Conservation (phyloP, 176 grass and related monocot species). For the Alloteropsis semialata region DNA sequence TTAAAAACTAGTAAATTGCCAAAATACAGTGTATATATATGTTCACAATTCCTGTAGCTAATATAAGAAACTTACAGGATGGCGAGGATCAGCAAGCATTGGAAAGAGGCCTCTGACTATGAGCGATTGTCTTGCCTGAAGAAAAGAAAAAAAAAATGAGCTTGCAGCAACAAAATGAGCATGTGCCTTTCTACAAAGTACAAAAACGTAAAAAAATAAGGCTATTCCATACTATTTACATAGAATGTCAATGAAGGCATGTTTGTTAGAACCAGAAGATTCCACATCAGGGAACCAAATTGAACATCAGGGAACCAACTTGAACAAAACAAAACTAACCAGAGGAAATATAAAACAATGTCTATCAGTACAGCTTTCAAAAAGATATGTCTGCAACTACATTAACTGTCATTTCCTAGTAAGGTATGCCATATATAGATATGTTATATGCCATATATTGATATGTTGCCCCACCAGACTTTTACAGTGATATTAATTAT, state of each 20-base stretch:
- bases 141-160: slow-evolving; percentile 22
- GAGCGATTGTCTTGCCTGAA: slow-evolving; percentile 96
- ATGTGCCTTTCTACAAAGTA: neutral
- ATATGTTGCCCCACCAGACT: neutral
- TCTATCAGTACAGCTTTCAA: neutral
- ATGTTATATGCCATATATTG: neutral
- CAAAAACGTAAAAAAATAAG: neutral
- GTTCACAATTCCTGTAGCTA: neutral
- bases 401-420: neutral
- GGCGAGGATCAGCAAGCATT: slow-evolving; percentile 96
- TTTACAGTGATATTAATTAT: neutral
- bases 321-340: neutral
- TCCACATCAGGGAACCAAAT: too few relatives aligned
- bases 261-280: neutral
- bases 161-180: neutral
- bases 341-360: neutral
- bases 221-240: neutral
- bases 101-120: slow-evolving; percentile 97
- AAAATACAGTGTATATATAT: neutral
- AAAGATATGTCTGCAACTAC: neutral
- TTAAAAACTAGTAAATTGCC: neutral
- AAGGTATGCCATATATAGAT: too few relatives aligned
- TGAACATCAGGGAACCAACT: neutral
- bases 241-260: neutral
- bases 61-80: slow-evolving; percentile 66